Conservation (phyloP, 208 protist species). For the Angomonas deanei region DNA sequence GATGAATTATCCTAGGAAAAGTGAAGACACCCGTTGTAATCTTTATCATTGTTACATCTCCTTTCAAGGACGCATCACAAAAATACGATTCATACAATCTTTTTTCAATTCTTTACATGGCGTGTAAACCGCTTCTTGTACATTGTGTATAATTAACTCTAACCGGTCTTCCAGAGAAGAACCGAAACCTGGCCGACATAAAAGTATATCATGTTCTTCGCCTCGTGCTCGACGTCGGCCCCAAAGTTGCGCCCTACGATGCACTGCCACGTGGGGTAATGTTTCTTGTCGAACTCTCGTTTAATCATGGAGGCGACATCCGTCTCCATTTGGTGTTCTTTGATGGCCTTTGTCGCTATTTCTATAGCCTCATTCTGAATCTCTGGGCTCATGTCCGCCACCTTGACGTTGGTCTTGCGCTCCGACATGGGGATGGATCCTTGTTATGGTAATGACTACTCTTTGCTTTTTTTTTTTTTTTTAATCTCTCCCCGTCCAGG, state of each 20-base stretch:
- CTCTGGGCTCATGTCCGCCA: slow-evolving; percentile 92
- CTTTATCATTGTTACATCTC: no score
- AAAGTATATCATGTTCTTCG: slow-evolving; percentile 99
- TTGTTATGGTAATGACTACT: neutral
- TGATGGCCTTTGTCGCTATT: slow-evolving; percentile 95
- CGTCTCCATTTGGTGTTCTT: slow-evolving; percentile 99
- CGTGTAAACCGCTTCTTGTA: neutral
- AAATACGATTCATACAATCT: neutral
- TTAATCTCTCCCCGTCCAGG: neutral
- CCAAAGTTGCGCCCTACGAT: slow-evolving; percentile 99
- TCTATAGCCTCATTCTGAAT: slow-evolving; percentile 98
- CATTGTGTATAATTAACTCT: slow-evolving; percentile 3
- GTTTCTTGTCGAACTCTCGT: slow-evolving; percentile 99
- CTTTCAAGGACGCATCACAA: neutral
- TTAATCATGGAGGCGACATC: slow-evolving; percentile 99
- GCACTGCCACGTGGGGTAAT: slow-evolving; percentile 99
- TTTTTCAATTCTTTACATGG: neutral
- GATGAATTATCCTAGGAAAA: no score
- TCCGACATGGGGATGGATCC: slow-evolving; percentile 51
- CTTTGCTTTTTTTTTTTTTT: neutral
- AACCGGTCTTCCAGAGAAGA: slow-evolving; percentile 94
- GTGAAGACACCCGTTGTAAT: no score
- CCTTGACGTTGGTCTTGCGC: slow-evolving; percentile 87
- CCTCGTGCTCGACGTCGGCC: slow-evolving; percentile 99
- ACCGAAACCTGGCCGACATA: slow-evolving; percentile 99